Evolutionary conservation across 352 stramenopile genomes (phyloP).

Genomic region (Pythium scleroteichum): DNA sequence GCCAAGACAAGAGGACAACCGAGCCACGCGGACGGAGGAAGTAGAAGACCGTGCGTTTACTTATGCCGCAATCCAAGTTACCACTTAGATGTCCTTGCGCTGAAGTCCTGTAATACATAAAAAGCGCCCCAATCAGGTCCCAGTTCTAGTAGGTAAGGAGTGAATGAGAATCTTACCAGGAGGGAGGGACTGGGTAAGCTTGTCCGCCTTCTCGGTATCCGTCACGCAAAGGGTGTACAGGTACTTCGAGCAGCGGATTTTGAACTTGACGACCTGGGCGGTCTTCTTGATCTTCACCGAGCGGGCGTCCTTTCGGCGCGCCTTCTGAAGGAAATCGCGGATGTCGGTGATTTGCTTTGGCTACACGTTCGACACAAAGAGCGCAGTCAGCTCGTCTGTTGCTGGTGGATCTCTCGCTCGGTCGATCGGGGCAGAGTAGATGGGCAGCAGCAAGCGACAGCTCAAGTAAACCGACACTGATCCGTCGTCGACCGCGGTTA

Average conservation of each 20-base stretch:
- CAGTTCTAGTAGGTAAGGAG: background rate
- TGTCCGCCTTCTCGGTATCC: conserved; percentile 99
- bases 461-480: too few species aligned
- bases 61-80: conserved; percentile 57
- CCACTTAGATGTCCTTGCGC: conserved; percentile 91
- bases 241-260: conserved; percentile 99
- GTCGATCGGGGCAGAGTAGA: background rate
- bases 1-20: conserved; percentile 19
- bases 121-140: background rate
- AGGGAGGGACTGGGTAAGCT: conserved; percentile 99
- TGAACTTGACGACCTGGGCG: conserved; percentile 98
- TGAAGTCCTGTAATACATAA: conserved; percentile 68
- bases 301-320: conserved; percentile 96
- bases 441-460: conserved; percentile 4
- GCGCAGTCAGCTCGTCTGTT: conserved; percentile 8
- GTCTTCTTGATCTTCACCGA: conserved; percentile 99
- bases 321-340: conserved; percentile 99
- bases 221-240: conserved; percentile 99
- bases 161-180: conserved; percentile 73
- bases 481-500: too few species aligned
- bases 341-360: conserved; percentile 99
- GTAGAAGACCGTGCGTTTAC: conserved; percentile 85
- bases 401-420: background rate
- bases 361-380: conserved; percentile 44
- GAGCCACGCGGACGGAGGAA: conserved; percentile 37